Base-by-base conservation (phyloP, 2,329 filamentous ascomycete genomes). In the Fusarium mexicanum region DNA sequence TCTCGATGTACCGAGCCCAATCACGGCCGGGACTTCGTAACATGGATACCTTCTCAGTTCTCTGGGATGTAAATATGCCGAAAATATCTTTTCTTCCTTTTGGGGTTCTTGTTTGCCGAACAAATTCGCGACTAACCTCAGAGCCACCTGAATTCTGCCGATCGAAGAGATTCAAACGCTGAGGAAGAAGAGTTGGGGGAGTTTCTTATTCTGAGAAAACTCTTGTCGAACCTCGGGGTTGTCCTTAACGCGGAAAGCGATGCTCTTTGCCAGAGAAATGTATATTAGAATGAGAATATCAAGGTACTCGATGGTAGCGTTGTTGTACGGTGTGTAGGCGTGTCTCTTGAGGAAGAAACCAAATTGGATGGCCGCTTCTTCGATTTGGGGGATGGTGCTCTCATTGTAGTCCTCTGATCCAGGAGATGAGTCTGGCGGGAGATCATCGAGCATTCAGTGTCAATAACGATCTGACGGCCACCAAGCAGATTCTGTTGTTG, bases 251-350 rank as follows among this genome's bases (percentile, higher is more conserved):
- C 22, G 8, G 14, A 43, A 43, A 14, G 8, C 14, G 14, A 43
- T 10, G 10, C 5, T 0, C 8, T 10, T 43, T n/a, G 1, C 8
- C 5, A 6, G 8, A 43, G 22, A n/a, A 5, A 14, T n/a, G 14
- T 22, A 40, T 40, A 2, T 40, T 35, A 1, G 0, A 41, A 41
- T 41, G 0, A 14, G 4, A 3, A n/a, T 9, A 22, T 41, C 40
- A 6, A n/a, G 22, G 1, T n/a, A 41, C 8, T 41, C 22, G 8
- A n/a, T 22, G 8, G 22, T 41, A 35, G 22, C 40, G 2, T 41
- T 22, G 1, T 41, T 41, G 0, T 9, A 41, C 0, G 2, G 8
- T n/a, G 13, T n/a, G 22, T 9, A 9, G 2, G 12, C 8, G 2
- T 41, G 13, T 3, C 13, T 41, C 13, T 41, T 41, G 2, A 41